phyloP scores from a whole-genome alignment of 495 filamentous ascomycete genomes.

The Hyaloscypha finlandica region DNA sequence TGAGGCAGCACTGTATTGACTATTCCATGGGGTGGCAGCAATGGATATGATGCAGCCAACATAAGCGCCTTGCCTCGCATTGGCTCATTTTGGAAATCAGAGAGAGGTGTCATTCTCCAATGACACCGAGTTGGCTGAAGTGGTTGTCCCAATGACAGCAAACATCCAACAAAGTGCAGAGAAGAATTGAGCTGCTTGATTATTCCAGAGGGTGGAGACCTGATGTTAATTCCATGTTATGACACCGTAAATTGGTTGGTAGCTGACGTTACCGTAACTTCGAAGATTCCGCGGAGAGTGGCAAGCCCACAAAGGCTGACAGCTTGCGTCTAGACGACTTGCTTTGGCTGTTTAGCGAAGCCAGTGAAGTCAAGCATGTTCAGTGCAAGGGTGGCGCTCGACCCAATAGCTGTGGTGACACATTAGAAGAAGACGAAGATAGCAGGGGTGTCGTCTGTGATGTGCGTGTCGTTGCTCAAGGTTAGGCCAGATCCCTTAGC shows the following conservation, averaged over 20 bases:
- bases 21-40: slow-evolving; percentile 49
- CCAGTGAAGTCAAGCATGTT: slow-evolving; percentile 42
- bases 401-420: slow-evolving; percentile 39
- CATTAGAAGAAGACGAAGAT: slow-evolving; percentile 34
- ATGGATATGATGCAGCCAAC: slow-evolving; percentile 44
- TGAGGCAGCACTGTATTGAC: slow-evolving; percentile 45
- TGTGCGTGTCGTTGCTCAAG: slow-evolving; percentile 33
- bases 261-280: slow-evolving; percentile 44
- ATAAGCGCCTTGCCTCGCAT: slow-evolving; percentile 40
- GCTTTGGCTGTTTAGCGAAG: slow-evolving; percentile 23
- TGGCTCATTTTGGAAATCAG: slow-evolving; percentile 44
- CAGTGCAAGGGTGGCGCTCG: slow-evolving; percentile 45
- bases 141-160: slow-evolving; percentile 45
- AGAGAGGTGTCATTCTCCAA: slow-evolving; percentile 45
- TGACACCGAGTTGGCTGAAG: slow-evolving; percentile 42
- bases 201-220: slow-evolving; percentile 43
- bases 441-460: slow-evolving; percentile 31
- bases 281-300: slow-evolving; percentile 43
- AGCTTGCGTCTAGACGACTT: slow-evolving; percentile 34
- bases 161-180: slow-evolving; percentile 40
- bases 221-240: slow-evolving; percentile 45
- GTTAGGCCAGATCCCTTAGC: slow-evolving; percentile 43
- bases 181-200: slow-evolving; percentile 46
- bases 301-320: slow-evolving; percentile 44
- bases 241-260: slow-evolving; percentile 39